Evolutionary conservation across 805 yeast species (phyloP), one percentile per base, ranked within the genome.

Genomic region (Zygosaccharomyces bailii): DNA sequence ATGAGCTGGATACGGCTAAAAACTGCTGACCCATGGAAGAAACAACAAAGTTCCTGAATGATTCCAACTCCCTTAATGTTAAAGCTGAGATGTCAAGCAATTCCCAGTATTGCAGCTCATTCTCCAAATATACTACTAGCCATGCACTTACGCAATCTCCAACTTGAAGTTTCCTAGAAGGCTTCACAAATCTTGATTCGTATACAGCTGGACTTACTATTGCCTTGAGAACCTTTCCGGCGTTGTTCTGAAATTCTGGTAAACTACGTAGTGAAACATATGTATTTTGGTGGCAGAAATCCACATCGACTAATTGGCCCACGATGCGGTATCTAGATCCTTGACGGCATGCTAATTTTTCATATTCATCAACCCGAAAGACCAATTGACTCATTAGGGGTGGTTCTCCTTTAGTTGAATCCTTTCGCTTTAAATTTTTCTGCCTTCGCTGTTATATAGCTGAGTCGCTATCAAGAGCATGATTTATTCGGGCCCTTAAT

Each of bases 101-200:
- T 42, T 56, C 60, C 42, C 50, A 44, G 19, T 20, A 17, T 8
- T 30, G 39, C 30, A 24, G 38, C 16, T 19, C 20, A 11, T 23
- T 25, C 7, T 37, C 13, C 18, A 38, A 17, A 16, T 37, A 33
- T 47, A 54, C 47, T 2, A 46, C 33, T 2, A 54, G 30, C 10
- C 43, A 42, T 6, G 56, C 27, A 30, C 51, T 54, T 16, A 55
- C 33, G n/a, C 52, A 46, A 31, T 48, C 55, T 19, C 56, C 56
- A 5, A 23, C 34, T 35, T 49, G 51, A 13, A 42, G 46, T 27
- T 16, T 42, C 13, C 14, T 13, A 21, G 19, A 20, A 30, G 19
- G 31, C 23, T 27, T 19, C 24, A 41, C 21, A 32, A 43, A 32
- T 24, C 34, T 34, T 20, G 45, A 20, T 29, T 39, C 37, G 38